These are phyloP conservation scores for Parmelia sp. DNA, from an alignment of 495 filamentous ascomycete species.

Conservation along the genomic window DNA sequence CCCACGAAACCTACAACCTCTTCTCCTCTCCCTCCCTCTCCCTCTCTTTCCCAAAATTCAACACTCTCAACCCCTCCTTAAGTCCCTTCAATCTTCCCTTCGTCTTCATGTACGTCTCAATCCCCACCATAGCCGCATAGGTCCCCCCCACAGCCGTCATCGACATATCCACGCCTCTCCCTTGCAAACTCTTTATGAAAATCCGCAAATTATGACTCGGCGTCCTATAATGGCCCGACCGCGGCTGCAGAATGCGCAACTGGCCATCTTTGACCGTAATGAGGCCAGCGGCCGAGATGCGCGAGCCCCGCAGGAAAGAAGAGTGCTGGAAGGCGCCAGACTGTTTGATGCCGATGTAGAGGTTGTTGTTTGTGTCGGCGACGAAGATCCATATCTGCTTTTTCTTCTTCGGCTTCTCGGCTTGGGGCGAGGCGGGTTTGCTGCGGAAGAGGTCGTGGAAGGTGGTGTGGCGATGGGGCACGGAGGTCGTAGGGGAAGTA, in stretches of 20 bases:
- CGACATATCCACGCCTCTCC: slow-evolving; percentile 72
- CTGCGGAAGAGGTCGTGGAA: slow-evolving; percentile 11
- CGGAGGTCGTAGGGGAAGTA: not conserved
- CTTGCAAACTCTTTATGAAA: slow-evolving; percentile 66
- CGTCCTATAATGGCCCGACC: slow-evolving; percentile 83
- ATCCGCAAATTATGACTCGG: slow-evolving; percentile 71
- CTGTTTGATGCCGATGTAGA: slow-evolving; percentile 89
- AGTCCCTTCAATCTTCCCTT: slow-evolving; percentile 52
- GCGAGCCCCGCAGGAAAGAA: slow-evolving; percentile 74
- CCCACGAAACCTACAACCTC: not conserved
- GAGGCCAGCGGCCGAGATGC: slow-evolving; percentile 75
- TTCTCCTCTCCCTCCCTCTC: slow-evolving; percentile 12
- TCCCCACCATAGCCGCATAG: slow-evolving; percentile 74
- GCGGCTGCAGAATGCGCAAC: slow-evolving; percentile 42
- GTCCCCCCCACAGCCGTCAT: slow-evolving; percentile 69
- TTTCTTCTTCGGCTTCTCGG: slow-evolving; percentile 4
- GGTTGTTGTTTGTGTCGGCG: slow-evolving; percentile 74
- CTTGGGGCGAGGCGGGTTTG: not conserved
- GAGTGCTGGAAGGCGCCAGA: slow-evolving; percentile 85
- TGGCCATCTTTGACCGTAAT: slow-evolving; percentile 80
- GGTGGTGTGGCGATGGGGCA: not conserved
- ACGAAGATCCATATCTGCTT: slow-evolving; percentile 31
- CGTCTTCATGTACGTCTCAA: slow-evolving; percentile 66
- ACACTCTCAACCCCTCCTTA: slow-evolving; percentile 26
- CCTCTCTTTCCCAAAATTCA: slow-evolving; percentile 17